These are phyloP conservation scores for Platanthera zijinensis DNA, from an alignment of 106 monocot species.

Conservation along the genomic window DNA sequence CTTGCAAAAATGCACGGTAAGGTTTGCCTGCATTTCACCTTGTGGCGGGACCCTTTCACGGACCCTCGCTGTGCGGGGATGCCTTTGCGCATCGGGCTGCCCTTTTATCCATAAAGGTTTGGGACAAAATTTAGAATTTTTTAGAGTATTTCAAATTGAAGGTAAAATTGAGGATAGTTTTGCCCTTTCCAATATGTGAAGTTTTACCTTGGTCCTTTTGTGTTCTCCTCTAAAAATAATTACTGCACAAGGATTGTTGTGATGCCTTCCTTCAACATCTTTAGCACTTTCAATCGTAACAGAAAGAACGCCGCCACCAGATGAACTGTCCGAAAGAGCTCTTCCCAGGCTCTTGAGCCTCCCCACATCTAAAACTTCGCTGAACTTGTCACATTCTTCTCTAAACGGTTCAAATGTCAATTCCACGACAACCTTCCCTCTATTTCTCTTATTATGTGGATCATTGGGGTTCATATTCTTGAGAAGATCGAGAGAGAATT, in stretches of 20 bases:
- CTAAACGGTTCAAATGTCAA: constrained; percentile 70
- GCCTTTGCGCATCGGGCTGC: no score
- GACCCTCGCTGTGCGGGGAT: no score
- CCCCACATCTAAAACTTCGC: constrained; percentile 18
- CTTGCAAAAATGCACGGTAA: no score
- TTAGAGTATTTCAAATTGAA: no score
- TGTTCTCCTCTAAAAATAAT: constrained; percentile 60
- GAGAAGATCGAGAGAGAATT: constrained; percentile 75
- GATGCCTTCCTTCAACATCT: constrained; percentile 75
- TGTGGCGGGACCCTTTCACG: no score
- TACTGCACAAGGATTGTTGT: constrained; percentile 65
- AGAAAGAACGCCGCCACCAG: constrained; percentile 43
- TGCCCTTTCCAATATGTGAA: background rate
- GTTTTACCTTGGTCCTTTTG: constrained; percentile 63
- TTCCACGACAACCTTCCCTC: constrained; percentile 74
- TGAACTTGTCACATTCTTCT: constrained; percentile 40
- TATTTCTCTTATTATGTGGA: constrained; percentile 68
- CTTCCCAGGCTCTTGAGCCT: constrained; percentile 20
- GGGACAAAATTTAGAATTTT: no score
- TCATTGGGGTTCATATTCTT: constrained; percentile 80
- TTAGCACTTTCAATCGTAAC: constrained; percentile 56
- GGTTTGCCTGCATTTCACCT: no score
- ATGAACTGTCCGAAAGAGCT: background rate
- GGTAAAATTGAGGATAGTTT: no score
- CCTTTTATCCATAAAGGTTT: no score